A percentile compares a stretch with the other conserved stretches of the same genome.
Evolutionary conservation across 1,284 basidiomycete species (phyloP).

Genomic region (Peniophora sp.): DNA sequence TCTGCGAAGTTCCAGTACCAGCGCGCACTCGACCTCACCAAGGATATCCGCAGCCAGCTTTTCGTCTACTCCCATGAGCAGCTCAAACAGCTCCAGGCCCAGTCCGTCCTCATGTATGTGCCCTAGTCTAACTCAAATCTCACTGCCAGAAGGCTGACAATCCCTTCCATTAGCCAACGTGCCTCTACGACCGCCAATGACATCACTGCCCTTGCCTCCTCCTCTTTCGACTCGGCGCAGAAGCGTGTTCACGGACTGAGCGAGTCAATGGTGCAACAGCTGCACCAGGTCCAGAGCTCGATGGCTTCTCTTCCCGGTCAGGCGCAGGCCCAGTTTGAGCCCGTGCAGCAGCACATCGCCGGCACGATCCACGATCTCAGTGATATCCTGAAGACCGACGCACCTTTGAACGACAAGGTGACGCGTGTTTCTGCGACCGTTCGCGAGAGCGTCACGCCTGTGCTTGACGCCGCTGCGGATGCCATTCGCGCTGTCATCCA

Average conservation of each 20-base stretch:
- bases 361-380: conserved; percentile 43
- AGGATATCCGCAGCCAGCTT: conserved; percentile 52
- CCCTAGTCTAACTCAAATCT: not conserved
- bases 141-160: not conserved
- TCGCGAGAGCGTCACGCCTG: conserved; percentile 45
- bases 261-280: conserved; percentile 53
- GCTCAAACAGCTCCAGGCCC: conserved; percentile 61
- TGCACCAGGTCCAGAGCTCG: conserved; percentile 50
- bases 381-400: conserved; percentile 42
- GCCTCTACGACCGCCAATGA: conserved; percentile 61
- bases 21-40: conserved; percentile 58
- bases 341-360: conserved; percentile 35
- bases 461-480: conserved; percentile 35
- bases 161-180: conserved; percentile 40
- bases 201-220: conserved; percentile 49
- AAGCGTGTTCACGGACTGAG: conserved; percentile 42
- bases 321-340: conserved; percentile 43
- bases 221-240: conserved; percentile 43
- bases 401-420: conserved; percentile 55
- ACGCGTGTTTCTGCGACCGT: conserved; percentile 49
- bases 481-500: not conserved
- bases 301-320: conserved; percentile 47
- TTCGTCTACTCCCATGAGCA: conserved; percentile 63
- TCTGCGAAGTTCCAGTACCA: conserved; percentile 60
- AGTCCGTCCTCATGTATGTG: conserved; percentile 55